These are phyloP conservation scores for Thielaviopsis populi DNA, from an alignment of 2,329 filamentous ascomycete genomes.

Conservation along the genomic window DNA sequence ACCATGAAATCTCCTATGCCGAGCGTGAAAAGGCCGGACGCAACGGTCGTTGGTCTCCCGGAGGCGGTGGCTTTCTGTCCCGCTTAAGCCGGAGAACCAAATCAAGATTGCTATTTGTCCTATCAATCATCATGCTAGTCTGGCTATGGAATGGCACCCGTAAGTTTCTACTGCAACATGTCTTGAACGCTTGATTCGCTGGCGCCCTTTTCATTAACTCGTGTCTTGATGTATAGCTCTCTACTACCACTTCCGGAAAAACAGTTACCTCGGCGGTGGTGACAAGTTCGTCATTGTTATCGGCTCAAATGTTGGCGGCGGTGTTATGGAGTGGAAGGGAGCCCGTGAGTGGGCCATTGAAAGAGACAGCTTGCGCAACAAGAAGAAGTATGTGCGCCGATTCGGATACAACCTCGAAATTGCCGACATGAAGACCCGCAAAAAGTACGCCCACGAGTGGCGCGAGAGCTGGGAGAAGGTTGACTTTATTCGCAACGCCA, in stretches of 20 bases:
- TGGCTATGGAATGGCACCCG: constrained; percentile 57
- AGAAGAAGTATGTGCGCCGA: constrained; percentile 66
- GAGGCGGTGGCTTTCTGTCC: constrained; percentile 32
- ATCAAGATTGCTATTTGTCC: constrained; percentile 42
- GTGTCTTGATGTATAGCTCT: constrained; percentile 28
- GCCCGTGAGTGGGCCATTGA: constrained; percentile 97
- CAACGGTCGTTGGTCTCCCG: constrained; percentile 29
- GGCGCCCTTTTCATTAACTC: too few relatives aligned
- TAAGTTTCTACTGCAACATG: constrained; percentile 34
- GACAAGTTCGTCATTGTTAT: constrained; percentile 88
- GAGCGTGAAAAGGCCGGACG: constrained; percentile 66
- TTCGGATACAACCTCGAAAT: constrained; percentile 97
- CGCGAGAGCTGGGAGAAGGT: constrained; percentile 99
- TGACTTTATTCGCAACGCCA: constrained; percentile 72
- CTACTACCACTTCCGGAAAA: constrained; percentile 52
- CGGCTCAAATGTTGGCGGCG: constrained; percentile 84
- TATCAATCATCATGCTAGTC: constrained; percentile 45
- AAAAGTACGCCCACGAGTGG: constrained; percentile 97
- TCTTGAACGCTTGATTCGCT: too few relatives aligned
- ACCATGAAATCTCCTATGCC: constrained; percentile 38
- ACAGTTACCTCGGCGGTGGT: constrained; percentile 62
- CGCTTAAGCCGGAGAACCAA: constrained; percentile 51
- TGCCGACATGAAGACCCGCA: constrained; percentile 97
- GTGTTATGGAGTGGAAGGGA: constrained; percentile 98
- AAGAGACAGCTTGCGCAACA: constrained; percentile 88